Base-by-base conservation (phyloP, 2,329 filamentous ascomycete species). In the Sarocladium kiliense region DNA sequence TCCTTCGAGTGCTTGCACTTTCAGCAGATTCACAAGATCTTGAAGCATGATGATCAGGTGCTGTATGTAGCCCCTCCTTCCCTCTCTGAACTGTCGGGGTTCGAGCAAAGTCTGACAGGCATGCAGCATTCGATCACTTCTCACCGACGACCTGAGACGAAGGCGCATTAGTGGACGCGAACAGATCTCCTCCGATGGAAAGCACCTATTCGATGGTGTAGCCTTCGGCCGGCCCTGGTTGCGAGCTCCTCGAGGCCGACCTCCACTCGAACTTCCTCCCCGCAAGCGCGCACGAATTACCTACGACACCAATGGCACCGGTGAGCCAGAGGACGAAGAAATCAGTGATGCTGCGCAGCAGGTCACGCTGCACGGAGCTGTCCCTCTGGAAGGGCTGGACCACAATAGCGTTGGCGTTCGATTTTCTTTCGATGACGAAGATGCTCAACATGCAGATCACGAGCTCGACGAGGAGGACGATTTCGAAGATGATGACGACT, bases 1-100 rank as follows among this genome's bases (percentile, higher is more conserved):
- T 84, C 81, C 45, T 97, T 89, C 61, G 93, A 97, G 71, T 94
- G 90, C 63, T 72, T 97, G 56, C 93, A 97, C 72, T 97, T 90
- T 64, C 87, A 90, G 66, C 77, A 81, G 19, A 79, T 96, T 5
- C 75, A 77, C 14, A 79, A 80, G 44, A 75, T 94, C 10, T 74
- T 96, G 56, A 87, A 89, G 61, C 86, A 93, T 53, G 91, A 94
- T 55, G 92, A 97, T 64, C 84, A 92, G 68, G 82, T 97, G 55
- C 77, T 88, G 88, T 91, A 74, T 63, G 86, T 77, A 37, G 12
- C n/a, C n/a, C 37, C 50, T 45, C 37, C 50, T 51, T 23, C 19
- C 34, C 23, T 54, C 34, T n/a, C n/a, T n/a, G n/a, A n/a, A n/a
- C n/a, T n/a, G n/a, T n/a, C n/a, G n/a, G n/a, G n/a, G n/a, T n/a